Evolutionary conservation across 2,329 filamentous ascomycete species (phyloP).

Genomic region (Amauroascus verrucosus): DNA sequence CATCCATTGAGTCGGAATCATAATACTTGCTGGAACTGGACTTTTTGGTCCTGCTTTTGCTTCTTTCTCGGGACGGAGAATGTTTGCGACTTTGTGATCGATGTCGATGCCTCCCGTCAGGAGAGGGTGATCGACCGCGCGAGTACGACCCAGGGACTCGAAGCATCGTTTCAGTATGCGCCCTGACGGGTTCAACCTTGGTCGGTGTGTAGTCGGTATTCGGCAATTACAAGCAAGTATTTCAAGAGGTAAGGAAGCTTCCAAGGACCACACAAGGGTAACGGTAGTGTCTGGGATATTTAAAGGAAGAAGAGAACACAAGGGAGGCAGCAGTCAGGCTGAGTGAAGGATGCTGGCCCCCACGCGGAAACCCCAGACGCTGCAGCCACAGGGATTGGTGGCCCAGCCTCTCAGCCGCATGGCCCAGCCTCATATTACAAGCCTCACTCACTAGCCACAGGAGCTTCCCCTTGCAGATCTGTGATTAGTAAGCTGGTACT

Average conservation of each 20-base stretch:
- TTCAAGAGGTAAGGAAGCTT: background rate
- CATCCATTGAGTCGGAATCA: constrained; percentile 24
- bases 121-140: constrained; percentile 38
- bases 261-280: background rate
- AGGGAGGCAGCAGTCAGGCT: background rate
- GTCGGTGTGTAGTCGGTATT: background rate
- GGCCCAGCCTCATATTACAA: background rate
- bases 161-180: constrained; percentile 6
- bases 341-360: background rate
- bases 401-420: background rate
- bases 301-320: background rate
- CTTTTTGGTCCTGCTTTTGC: constrained; percentile 16
- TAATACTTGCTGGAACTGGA: constrained; percentile 21
- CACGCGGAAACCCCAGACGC: background rate
- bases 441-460: background rate
- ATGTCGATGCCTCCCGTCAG: constrained; percentile 32
- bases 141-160: constrained; percentile 28
- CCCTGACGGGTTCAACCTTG: background rate
- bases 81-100: constrained; percentile 31
- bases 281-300: too few relatives aligned
- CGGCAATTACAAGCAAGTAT: background rate
- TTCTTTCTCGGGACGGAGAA: constrained; percentile 23
- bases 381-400: background rate
- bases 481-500: background rate
- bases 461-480: background rate